Percentiles rank a stretch among this genome's conserved stretches.
Evolutionary conservation across 208 protist genomes (phyloP).

Genomic region (Acanthamoeba quina): DNA sequence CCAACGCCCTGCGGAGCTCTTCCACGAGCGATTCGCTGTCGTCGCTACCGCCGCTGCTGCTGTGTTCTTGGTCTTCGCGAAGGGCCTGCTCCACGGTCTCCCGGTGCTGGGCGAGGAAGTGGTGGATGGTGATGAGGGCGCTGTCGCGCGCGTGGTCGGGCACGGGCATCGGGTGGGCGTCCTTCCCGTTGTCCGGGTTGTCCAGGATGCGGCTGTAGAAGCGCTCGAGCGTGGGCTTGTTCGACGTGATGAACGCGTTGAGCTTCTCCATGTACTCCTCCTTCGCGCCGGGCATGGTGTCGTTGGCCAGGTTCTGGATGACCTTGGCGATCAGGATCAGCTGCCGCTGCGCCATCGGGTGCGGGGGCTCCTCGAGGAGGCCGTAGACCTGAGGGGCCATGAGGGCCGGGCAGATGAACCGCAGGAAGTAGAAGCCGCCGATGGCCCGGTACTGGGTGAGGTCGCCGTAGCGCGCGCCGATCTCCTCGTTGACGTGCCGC

Average conservation of each 20-base stretch:
- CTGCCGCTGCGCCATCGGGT: conserved; percentile 56
- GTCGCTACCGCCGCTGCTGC: background rate
- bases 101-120: background rate
- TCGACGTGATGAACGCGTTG: conserved; percentile 51
- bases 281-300: conserved; percentile 57
- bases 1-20: conserved; percentile 41
- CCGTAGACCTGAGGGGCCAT: conserved; percentile 74
- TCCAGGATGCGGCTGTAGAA: conserved; percentile 63
- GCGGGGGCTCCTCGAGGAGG: conserved; percentile 18
- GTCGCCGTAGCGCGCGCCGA: conserved; percentile 9
- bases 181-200: conserved; percentile 10
- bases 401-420: conserved; percentile 58
- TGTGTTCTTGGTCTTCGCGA: background rate
- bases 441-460: conserved; percentile 29
- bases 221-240: conserved; percentile 49
- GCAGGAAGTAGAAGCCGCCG: conserved; percentile 68
- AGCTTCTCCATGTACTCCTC: conserved; percentile 76
- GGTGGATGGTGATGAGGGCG: conserved; percentile 11
- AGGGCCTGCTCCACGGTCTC: conserved; percentile 39
- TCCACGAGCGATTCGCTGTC: conserved; percentile 29
- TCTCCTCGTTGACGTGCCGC: conserved; percentile 62
- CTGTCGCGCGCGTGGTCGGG: background rate
- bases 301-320: conserved; percentile 71
- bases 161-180: background rate
- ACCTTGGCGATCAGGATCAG: conserved; percentile 51